Evolutionary conservation across 1,139 yeast genomes (phyloP), one percentile per base, ranked within the genome.

Genomic region (Torulaspora pretoriensis): DNA sequence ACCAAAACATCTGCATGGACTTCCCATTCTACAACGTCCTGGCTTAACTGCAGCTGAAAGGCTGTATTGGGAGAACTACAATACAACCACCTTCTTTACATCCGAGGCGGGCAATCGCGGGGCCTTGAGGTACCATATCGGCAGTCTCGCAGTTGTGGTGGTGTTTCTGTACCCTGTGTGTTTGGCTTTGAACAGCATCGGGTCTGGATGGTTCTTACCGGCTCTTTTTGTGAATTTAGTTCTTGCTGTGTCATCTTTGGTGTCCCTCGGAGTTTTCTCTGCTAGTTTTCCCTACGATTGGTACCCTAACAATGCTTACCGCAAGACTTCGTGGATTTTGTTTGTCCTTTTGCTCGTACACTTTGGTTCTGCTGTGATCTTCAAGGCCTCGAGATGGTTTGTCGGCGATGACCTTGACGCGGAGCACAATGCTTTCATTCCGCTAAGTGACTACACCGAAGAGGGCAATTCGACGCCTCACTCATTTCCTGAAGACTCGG

Each of bases 231-330:
- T 75, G 3, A 82, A 86, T 61, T 63, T 77, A 3, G 63, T 62
- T 0, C 52, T 75, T 10, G 65, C 77, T 2, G 42, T 78, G 6
- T 59, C 75, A 1, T 78, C 94, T 1, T 65, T 86, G 44, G 51
- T 80, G n/a, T 68, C 75, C 29, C 78, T 83, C 53, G 74, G 77
- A 36, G 64, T 83, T 8, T 90, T 83, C 58, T 75, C 79, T 36
- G 64, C 71, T 8, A 70, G 83, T 14, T 81, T 82, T 12, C 83
- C 86, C 0, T 64, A 61, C n/a, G 45, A 49, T 17, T 69, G 88
- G 57, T 92, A 87, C 59, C 96, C 96, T 0, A 72, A 75, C 34
- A 86, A 86, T 61, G 81, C 83, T 1, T 90, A 90, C 64, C 69
- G 78, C 23, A 75, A 73, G 54, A 79, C 85, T 80, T 73, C 84